These are phyloP conservation scores for Tulasnella sp. DNA, from an alignment of 768 basidiomycete genomes.

Conservation along the genomic window DNA sequence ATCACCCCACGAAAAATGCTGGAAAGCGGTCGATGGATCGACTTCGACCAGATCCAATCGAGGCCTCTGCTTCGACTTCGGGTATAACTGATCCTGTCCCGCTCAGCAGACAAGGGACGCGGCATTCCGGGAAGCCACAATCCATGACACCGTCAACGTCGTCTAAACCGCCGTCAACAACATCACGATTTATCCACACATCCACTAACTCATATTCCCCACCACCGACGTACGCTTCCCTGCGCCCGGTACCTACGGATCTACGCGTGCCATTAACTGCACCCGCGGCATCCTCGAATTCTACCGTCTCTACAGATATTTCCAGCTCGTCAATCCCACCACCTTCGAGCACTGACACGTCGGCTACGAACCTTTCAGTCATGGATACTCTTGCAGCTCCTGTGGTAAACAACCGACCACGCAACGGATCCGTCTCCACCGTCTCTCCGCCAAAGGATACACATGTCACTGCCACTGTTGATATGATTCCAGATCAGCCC, in stretches of 20 bases:
- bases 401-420: background rate
- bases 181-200: background rate
- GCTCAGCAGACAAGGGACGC: too few species aligned
- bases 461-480: background rate
- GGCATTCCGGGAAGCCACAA: too few species aligned
- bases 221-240: conserved; percentile 8
- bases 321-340: too few species aligned
- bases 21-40: background rate
- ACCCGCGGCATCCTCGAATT: too few species aligned
- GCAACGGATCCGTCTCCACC: conserved; percentile 4
- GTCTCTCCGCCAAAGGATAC: background rate
- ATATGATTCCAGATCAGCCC: background rate
- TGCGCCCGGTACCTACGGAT: background rate
- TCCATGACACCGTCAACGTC: too few species aligned
- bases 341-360: too few species aligned
- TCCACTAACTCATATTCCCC: background rate
- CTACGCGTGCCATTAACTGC: background rate
- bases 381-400: background rate
- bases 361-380: too few species aligned
- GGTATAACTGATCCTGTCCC: too few species aligned
- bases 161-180: too few species aligned
- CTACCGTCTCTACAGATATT: too few species aligned
- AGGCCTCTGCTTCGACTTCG: background rate
- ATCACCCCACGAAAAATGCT: background rate
- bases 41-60: background rate